Evolutionary conservation across 139 green algal species (phyloP), one percentile per base, ranked within the genome.

Genomic region (Chlamydomonas sphaeroides): DNA sequence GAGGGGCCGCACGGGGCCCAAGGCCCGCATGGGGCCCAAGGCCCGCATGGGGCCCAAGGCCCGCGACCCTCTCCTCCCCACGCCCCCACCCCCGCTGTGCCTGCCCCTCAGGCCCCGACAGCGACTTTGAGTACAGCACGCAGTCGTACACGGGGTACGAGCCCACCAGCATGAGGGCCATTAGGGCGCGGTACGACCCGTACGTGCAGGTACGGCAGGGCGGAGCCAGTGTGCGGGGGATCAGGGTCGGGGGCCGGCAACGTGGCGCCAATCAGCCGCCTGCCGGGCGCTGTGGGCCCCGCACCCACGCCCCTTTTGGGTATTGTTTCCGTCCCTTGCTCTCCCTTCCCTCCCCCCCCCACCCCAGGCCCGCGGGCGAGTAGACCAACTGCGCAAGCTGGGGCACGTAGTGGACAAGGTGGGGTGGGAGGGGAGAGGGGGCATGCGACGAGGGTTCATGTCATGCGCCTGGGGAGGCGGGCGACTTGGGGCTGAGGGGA

Each of bases 91-190:
- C 4, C 57, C 57, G 6, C 36, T 21, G 26, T 35, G 5, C 25
- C 30, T 26, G 18, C 51, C 15, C 51, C 51, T 61, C 63, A 69
- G 97, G 97, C 0, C 97, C 97, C 8, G 97, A 99, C 88, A 97
- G 92, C 2, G 97, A 99, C 83, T 99, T 99, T 85, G 97, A 99
- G 94, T 99, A 99, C 90, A 92, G 71, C 66, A 99, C 97, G 30
- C 97, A 98, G 90, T 91, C 80, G 21, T 96, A 97, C 89, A 96
- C 93, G 8, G 76, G 76, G 20, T 99, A 99, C 78, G 97, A 99
- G 86, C 97, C 97, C 23, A 99, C 97, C 36, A 95, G 87, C 80
- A 99, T 99, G 97, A 88, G 97, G 3, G 97, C 97, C 42, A 99
- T 99, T 61, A 88, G 97, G 5, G 97, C 97, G 17, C 90, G 97